phyloP scores from a whole-genome alignment of 345 rosid genomes.

The Hibiscus syriacus region DNA sequence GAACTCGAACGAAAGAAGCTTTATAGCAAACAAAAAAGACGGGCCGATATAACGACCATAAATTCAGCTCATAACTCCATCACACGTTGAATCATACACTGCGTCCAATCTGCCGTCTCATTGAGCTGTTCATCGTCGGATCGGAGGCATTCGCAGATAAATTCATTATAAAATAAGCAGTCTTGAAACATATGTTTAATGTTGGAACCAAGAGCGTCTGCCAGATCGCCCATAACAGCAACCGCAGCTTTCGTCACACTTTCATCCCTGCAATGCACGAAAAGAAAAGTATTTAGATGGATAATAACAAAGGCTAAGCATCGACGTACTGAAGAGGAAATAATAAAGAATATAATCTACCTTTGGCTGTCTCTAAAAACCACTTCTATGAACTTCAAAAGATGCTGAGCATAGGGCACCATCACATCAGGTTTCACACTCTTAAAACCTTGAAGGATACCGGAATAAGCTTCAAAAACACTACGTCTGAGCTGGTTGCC shows the following conservation, averaged over 20 bases:
- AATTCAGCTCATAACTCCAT: conserved; percentile 40
- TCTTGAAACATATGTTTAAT: conserved; percentile 54
- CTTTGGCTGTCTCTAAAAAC: conserved; percentile 65
- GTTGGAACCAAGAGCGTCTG: conserved; percentile 72
- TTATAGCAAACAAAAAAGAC: conserved; percentile 5
- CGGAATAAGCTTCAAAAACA: conserved; percentile 91
- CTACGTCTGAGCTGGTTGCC: conserved; percentile 78
- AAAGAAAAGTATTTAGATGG: background rate
- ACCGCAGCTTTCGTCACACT: conserved; percentile 81
- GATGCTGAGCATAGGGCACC: conserved; percentile 78
- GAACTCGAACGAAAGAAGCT: conserved; percentile 9
- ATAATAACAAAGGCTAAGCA: background rate
- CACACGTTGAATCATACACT: conserved; percentile 77
- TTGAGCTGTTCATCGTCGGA: conserved; percentile 83
- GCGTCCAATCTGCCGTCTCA: conserved; percentile 84
- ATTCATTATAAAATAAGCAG: conserved; percentile 48
- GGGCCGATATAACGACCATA: background rate
- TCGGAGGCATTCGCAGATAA: conserved; percentile 63
- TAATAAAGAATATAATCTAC: conserved; percentile 20
- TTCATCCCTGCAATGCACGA: conserved; percentile 57
- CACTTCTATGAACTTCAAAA: conserved; percentile 69
- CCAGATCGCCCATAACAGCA: conserved; percentile 95
- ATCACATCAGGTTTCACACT: conserved; percentile 65
- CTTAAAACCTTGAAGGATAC: conserved; percentile 92
- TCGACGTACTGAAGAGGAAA: background rate